Base-by-base conservation (phyloP, 805 yeast species). In the Wilhelminamyces savonicus region DNA sequence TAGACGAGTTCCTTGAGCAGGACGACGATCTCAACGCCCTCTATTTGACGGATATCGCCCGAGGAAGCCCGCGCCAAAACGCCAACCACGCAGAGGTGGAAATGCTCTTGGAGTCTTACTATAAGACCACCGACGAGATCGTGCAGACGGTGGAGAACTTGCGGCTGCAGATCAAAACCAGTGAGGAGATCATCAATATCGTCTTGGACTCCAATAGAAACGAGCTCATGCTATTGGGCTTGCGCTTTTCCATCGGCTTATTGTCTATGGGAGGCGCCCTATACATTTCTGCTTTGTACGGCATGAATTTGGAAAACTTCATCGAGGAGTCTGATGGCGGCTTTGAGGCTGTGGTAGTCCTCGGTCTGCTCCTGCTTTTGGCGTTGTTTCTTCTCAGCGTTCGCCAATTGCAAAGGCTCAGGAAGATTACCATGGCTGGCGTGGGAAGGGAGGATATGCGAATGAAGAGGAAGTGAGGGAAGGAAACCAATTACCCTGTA, bases 151-250 rank as follows among this genome's bases (percentile, higher is more conserved):
- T 81, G 13, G 92, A 81, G 39, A 82, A 74, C 40, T 60, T 84
- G 21, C 71, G 77, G 19, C 72, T 82, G n/a, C 88, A 90, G 51
- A 90, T 92, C 31, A 75, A 76, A 39, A 84, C 95, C 13, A 88
- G 97, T 0, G 97, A 92, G 53, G 98, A 92, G 53, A 87, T 92
- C 46, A 87, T 88, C 36, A 87, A 87, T 47, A 88, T 92, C 40
- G 82, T 92, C 15, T 60, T 92, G 35, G 99, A 92, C 52, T 82
- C 97, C 1, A 90, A 92, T 54, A 73, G 99, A 55, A 92, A 92
- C 55, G 86, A 90, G 41, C 66, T 92, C 36, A 87, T 92, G 96
- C 54, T 87, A 17, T 62, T 92, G 23, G 94, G 95, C 3, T 64
- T 92, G 33, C 71, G 82, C 43, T 85, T 86, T 52, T 79, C 92